Conservation (phyloP, 768 basidiomycete genomes). For the Mycena venus region DNA sequence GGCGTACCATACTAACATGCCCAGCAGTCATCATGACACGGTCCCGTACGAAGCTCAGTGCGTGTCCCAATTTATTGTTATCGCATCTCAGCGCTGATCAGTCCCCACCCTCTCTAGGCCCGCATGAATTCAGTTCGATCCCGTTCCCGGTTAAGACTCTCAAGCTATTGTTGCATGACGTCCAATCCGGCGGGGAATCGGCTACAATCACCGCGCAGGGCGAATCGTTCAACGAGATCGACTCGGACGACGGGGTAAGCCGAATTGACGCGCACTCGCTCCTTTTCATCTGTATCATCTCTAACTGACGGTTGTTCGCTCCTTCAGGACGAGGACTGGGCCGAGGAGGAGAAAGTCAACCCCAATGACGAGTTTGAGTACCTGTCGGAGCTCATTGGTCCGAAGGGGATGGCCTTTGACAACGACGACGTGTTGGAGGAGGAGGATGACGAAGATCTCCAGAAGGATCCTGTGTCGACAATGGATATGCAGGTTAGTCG, state of each 20-base stretch:
- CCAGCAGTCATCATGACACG: slow-evolving; percentile 94
- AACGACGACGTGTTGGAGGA: slow-evolving; percentile 83
- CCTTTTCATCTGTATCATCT: background rate
- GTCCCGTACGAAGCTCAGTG: slow-evolving; percentile 89
- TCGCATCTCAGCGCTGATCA: slow-evolving; percentile 34
- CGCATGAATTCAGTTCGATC: slow-evolving; percentile 87
- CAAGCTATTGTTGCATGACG: slow-evolving; percentile 88
- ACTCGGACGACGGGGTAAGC: slow-evolving; percentile 83
- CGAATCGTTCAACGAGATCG: slow-evolving; percentile 63
- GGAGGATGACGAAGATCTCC: slow-evolving; percentile 89
- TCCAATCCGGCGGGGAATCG: slow-evolving; percentile 84
- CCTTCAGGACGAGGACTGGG: slow-evolving; percentile 90
- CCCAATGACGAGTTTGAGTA: slow-evolving; percentile 83
- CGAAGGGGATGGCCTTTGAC: slow-evolving; percentile 79
- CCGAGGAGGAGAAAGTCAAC: slow-evolving; percentile 82
- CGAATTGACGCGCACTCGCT: slow-evolving; percentile 11
- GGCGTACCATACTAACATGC: slow-evolving; percentile 10
- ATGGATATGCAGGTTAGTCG: slow-evolving; percentile 83
- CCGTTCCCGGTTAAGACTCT: slow-evolving; percentile 94
- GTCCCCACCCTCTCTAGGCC: slow-evolving; percentile 61
- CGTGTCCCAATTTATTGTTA: slow-evolving; percentile 43
- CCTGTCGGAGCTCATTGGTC: slow-evolving; percentile 87
- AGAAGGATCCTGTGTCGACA: slow-evolving; percentile 86
- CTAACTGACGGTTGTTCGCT: slow-evolving; percentile 8
- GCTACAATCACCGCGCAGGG: slow-evolving; percentile 72